A percentile compares a stretch with the other conserved stretches of the same genome.
Conservation (phyloP, 805 yeast genomes). For the Metschnikowia matae region DNA sequence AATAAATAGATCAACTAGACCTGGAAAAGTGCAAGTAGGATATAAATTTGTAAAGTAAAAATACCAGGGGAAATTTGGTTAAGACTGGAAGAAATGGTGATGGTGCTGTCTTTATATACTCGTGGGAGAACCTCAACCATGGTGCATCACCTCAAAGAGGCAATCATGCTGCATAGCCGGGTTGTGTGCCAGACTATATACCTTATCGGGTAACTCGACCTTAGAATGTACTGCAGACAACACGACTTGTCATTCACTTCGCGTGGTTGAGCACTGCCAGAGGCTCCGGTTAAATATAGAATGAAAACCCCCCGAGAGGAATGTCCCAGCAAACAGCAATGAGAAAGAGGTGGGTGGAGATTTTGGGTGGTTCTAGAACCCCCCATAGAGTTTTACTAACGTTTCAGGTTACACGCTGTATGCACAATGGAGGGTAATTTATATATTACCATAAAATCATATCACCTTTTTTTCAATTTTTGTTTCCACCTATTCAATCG, state of each 20-base stretch:
- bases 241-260: not conserved
- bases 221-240: not conserved
- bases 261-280: not conserved
- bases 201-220: not conserved
- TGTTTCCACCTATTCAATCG: too few relatives aligned
- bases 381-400: too few relatives aligned
- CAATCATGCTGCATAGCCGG: not conserved
- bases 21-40: too few relatives aligned
- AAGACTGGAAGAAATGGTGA: too few relatives aligned
- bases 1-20: not conserved
- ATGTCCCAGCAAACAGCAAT: not conserved
- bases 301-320: not conserved
- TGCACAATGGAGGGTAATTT: too few relatives aligned
- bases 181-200: not conserved
- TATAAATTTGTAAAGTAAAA: too few relatives aligned
- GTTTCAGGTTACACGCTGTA: too few relatives aligned
- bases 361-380: too few relatives aligned
- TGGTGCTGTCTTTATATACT: not conserved
- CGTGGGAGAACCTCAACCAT: not conserved
- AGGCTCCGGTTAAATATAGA: not conserved
- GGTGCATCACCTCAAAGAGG: not conserved
- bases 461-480: too few relatives aligned
- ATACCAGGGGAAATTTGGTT: too few relatives aligned
- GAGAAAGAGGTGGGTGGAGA: too few relatives aligned
- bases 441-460: too few relatives aligned